Conservation (phyloP, 768 basidiomycete genomes). For the Candolleomyces aberdarensis region DNA sequence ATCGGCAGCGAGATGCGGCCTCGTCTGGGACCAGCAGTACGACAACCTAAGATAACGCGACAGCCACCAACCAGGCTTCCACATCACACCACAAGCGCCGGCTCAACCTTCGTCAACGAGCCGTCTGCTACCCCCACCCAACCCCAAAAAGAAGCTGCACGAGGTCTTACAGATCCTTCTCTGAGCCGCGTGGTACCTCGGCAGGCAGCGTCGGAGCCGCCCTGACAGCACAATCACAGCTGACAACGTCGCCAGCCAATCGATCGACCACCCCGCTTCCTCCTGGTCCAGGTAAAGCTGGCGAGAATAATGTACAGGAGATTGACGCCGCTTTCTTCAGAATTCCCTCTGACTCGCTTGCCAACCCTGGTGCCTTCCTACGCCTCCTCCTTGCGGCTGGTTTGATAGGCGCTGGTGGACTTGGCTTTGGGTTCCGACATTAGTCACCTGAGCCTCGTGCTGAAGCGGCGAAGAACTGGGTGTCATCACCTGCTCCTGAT, state of each 20-base stretch:
- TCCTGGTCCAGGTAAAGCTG: not conserved
- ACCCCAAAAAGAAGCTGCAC: not conserved
- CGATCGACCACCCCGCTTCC: not conserved
- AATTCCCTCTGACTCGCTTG: slow-evolving; percentile 1
- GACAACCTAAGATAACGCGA: not conserved
- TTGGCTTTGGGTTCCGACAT: slow-evolving; percentile 11
- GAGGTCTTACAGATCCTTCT: not conserved
- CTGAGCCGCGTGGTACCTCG: not conserved
- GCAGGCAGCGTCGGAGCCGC: slow-evolving; percentile 7
- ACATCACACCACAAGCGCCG: too few species aligned
- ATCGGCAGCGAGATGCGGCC: slow-evolving; percentile 13
- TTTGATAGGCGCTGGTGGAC: slow-evolving; percentile 16
- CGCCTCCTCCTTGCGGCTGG: slow-evolving; percentile 8
- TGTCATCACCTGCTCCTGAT: slow-evolving; percentile 61
- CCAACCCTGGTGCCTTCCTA: slow-evolving; percentile 1
- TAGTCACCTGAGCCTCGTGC: not conserved
- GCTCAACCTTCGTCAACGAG: too few species aligned
- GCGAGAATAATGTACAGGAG: not conserved
- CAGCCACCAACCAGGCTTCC: too few species aligned
- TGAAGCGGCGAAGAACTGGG: slow-evolving; percentile 45
- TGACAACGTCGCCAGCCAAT: not conserved
- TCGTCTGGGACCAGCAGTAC: not conserved
- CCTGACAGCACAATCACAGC: not conserved
- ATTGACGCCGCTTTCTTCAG: slow-evolving; percentile 6
- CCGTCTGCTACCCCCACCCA: not conserved